phyloP scores from a whole-genome alignment of 2,329 filamentous ascomycete species.

The Talaromyces albobiverticillius region DNA sequence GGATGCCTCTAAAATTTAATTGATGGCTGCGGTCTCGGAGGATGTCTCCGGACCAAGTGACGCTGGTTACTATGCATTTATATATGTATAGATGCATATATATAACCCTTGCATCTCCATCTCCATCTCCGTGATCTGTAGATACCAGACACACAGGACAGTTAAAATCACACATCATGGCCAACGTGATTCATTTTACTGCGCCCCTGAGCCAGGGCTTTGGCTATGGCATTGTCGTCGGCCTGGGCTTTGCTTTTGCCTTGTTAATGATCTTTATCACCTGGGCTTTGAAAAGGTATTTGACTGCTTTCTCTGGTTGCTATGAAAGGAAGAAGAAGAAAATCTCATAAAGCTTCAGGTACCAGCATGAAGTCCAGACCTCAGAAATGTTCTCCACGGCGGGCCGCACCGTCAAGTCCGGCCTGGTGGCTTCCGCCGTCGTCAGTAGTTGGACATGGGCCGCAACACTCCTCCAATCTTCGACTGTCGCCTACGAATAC shows the following conservation, averaged over 20 bases:
- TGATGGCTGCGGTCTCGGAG: slow-evolving; percentile 15
- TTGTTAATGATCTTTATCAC: slow-evolving; percentile 73
- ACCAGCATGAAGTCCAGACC: slow-evolving; percentile 73
- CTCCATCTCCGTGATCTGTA: not conserved
- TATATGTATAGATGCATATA: not conserved
- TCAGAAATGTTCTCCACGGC: slow-evolving; percentile 92
- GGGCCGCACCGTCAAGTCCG: slow-evolving; percentile 82
- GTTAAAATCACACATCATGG: not conserved
- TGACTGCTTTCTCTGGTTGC: too few species aligned
- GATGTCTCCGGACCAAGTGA: slow-evolving; percentile 1
- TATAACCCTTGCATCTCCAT: not conserved
- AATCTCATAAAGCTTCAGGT: slow-evolving; percentile 35
- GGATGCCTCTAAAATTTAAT: not conserved
- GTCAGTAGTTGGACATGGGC: slow-evolving; percentile 94
- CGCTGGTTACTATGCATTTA: not conserved
- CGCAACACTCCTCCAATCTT: slow-evolving; percentile 74
- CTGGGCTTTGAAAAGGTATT: slow-evolving; percentile 63
- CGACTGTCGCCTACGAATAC: slow-evolving; percentile 79
- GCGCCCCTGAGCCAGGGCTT: slow-evolving; percentile 55
- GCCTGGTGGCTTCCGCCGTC: slow-evolving; percentile 83
- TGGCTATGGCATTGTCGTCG: slow-evolving; percentile 75
- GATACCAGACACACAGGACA: not conserved
- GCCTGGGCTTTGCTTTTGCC: slow-evolving; percentile 70
- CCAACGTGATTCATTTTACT: slow-evolving; percentile 23
- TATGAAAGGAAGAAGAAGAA: not conserved